A percentile compares a stretch with the other conserved stretches of the same genome.
Evolutionary conservation across 2,329 filamentous ascomycete genomes (phyloP).

Genomic region (Neofusicoccum cordaticola): DNA sequence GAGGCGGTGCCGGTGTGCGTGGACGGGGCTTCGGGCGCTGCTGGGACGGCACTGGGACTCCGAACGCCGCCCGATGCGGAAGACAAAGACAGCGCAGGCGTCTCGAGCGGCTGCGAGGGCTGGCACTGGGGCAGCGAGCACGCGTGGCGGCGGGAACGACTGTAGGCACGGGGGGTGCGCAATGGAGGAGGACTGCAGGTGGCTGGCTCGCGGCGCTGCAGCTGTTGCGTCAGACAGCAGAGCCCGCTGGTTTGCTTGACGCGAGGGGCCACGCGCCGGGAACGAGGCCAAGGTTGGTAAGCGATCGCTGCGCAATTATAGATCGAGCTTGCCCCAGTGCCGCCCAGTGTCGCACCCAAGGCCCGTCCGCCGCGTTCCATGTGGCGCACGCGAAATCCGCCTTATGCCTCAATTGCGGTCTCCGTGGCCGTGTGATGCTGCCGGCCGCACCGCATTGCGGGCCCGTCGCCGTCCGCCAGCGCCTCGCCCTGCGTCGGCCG

Average conservation of each 20-base stretch:
- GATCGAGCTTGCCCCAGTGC: neutral
- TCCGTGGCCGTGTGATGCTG: neutral
- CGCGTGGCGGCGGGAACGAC: neutral
- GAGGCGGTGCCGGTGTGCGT: neutral
- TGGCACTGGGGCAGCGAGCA: too few relatives aligned
- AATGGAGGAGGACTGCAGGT: slow-evolving; percentile 1
- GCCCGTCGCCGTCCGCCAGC: neutral
- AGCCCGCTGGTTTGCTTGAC: neutral
- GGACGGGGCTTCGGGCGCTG: slow-evolving; percentile 2
- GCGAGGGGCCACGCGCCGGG: slow-evolving; percentile 9
- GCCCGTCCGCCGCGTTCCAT: too few relatives aligned
- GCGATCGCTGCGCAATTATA: slow-evolving; percentile 13
- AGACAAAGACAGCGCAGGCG: neutral
- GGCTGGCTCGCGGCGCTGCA: neutral
- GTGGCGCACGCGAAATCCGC: too few relatives aligned
- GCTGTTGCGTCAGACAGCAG: slow-evolving; percentile 7
- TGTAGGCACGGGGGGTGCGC: neutral
- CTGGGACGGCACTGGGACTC: neutral
- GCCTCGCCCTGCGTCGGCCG: neutral
- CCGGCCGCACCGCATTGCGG: neutral
- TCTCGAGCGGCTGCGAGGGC: too few relatives aligned
- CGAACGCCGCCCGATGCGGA: neutral
- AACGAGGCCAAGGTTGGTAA: slow-evolving; percentile 10
- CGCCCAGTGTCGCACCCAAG: neutral
- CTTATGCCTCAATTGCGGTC: neutral